Evolutionary conservation across 75 land plant genomes (phyloP), one percentile per base, ranked within the genome.

Genomic region (Picea sitchensis): DNA sequence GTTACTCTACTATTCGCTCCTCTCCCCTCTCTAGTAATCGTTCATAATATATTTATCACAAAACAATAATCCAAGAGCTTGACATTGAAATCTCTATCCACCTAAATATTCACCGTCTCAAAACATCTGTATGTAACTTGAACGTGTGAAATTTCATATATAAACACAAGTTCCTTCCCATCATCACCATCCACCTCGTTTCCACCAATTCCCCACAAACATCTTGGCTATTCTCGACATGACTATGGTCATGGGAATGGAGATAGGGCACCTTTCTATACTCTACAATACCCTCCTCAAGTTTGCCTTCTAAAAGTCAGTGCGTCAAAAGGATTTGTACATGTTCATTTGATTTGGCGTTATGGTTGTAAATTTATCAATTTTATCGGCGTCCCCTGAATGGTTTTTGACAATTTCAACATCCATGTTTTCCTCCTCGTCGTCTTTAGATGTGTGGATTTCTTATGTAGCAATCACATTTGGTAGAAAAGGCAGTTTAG

Each of bases 191-290:
- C 78, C 98, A 84, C 18, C 99, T 96, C 78, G 89, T 90, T 81
- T 97, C 99, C 74, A 97, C 88, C 26, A 97, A 88, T 84, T 97
- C 26, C 99, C 99, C 62, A 97, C 98, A 86, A 97, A 97, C 94
- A 97, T 91, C 77, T 97, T 97, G 34, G 96, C 93, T 69, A 97
- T 91, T 17, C 99, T 98, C 3, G 92, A 95, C 65, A 95, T 96
- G 26, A 93, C 99, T 51, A 97, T 95, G 13, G 95, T 90, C 94
- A 92, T 97, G 20, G 99, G 99, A 34, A 87, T 73, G 11, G 99
- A 93, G 31, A 97, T 90, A 12, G 91, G 91, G 78, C 87, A 91
- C 12, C 99, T 98, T 34, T 91, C 92, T 59, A 97, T 89, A 81
- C 92, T 93, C 30, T 86, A 87, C 59, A 97, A 59, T 76, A 97